A percentile compares a stretch with the other conserved stretches of the same genome.
phyloP scores from a whole-genome alignment of 192 early-diverging fungal species.

The Funneliformis mosseae region DNA sequence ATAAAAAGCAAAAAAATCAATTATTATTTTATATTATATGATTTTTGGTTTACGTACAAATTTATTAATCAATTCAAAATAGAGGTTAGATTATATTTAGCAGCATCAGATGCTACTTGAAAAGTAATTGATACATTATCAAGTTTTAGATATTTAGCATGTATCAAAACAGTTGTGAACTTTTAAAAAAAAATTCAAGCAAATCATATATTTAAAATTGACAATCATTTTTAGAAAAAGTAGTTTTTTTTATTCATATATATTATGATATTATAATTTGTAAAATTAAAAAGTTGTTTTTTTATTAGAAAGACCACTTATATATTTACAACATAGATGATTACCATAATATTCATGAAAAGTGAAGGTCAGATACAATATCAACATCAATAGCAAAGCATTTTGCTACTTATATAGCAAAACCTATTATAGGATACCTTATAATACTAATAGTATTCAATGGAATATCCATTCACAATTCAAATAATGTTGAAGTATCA shows the following conservation, averaged over 20 bases:
- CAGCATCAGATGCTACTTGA: too few species aligned
- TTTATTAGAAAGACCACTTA: neutral
- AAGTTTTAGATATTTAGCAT: conserved; percentile 5
- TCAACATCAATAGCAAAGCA: conserved; percentile 1
- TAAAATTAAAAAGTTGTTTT: neutral
- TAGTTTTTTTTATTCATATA: neutral
- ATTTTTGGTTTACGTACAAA: neutral
- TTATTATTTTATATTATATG: neutral
- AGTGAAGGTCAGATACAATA: neutral
- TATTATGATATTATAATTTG: neutral
- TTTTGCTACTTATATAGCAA: neutral
- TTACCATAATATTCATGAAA: conserved; percentile 1
- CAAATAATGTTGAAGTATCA: neutral
- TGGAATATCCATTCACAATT: neutral
- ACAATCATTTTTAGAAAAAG: conserved; percentile 5
- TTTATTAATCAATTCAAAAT: conserved; percentile 9
- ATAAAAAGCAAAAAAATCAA: too few species aligned
- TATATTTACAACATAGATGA: conserved; percentile 4
- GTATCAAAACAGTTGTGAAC: neutral
- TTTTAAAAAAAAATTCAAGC: conserved; percentile 1
- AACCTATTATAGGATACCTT: neutral
- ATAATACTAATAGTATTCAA: neutral
- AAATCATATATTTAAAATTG: neutral
- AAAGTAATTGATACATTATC: neutral
- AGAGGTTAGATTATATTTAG: neutral